Evolutionary conservation across 1,139 yeast species (phyloP).

Genomic region (Suhomyces panamericanus): DNA sequence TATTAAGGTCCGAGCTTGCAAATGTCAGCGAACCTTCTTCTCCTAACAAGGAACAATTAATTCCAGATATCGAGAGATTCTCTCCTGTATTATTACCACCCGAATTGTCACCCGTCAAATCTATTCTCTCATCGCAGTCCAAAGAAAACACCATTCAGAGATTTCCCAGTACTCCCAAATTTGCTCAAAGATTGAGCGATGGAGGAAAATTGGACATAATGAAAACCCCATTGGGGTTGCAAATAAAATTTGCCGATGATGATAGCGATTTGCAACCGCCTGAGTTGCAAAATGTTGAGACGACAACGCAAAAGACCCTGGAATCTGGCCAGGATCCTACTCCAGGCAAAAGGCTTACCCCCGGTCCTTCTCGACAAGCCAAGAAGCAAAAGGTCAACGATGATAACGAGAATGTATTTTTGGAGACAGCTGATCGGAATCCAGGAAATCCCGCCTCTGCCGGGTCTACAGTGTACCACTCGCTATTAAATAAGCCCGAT

Average conservation of each 20-base stretch:
- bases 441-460: slow-evolving; percentile 19
- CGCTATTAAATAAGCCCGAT: slow-evolving; percentile 19
- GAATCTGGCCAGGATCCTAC: neutral
- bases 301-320: neutral
- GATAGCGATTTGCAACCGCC: slow-evolving; percentile 43
- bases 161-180: slow-evolving; percentile 53
- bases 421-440: slow-evolving; percentile 22
- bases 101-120: slow-evolving; percentile 22
- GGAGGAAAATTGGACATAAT: slow-evolving; percentile 19
- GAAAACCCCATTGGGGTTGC: slow-evolving; percentile 31
- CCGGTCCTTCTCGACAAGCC: neutral
- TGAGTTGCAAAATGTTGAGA: slow-evolving; percentile 17
- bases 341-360: neutral
- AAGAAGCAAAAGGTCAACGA: slow-evolving; percentile 7
- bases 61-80: slow-evolving; percentile 18
- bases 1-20: slow-evolving; percentile 35
- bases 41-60: slow-evolving; percentile 10
- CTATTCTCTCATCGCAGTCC: slow-evolving; percentile 15
- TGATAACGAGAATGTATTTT: slow-evolving; percentile 33
- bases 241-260: slow-evolving; percentile 23
- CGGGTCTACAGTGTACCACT: slow-evolving; percentile 35
- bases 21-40: slow-evolving; percentile 15
- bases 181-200: slow-evolving; percentile 20
- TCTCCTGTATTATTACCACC: slow-evolving; percentile 28
- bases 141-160: slow-evolving; percentile 37